phyloP scores from a whole-genome alignment of 805 yeast genomes.

The Ogataea chonburiensis region DNA sequence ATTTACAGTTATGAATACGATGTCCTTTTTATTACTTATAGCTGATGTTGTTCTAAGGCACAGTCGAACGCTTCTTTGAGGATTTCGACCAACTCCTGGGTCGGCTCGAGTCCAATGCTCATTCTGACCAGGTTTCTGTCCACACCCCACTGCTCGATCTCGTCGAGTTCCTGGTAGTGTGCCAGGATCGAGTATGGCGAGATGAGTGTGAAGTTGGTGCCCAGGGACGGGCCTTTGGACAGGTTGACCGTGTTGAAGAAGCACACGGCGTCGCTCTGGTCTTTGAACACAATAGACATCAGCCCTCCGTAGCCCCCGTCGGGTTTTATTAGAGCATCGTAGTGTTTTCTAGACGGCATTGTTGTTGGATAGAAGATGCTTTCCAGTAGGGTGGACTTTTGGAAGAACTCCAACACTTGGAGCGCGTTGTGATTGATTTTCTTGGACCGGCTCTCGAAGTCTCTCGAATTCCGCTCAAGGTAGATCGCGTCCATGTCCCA shows the following conservation, averaged over 20 bases:
- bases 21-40: slow-evolving; percentile 13
- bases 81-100: slow-evolving; percentile 49
- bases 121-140: slow-evolving; percentile 75
- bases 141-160: slow-evolving; percentile 78
- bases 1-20: slow-evolving; percentile 14
- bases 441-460: slow-evolving; percentile 64
- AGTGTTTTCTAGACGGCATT: slow-evolving; percentile 54
- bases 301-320: slow-evolving; percentile 90
- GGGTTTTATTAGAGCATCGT: slow-evolving; percentile 65
- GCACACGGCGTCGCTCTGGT: slow-evolving; percentile 60
- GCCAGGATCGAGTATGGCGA: slow-evolving; percentile 90
- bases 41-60: slow-evolving; percentile 39
- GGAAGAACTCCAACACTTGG: slow-evolving; percentile 53
- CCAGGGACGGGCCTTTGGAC: slow-evolving; percentile 89
- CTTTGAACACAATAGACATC: slow-evolving; percentile 67
- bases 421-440: slow-evolving; percentile 57
- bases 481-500: slow-evolving; percentile 96
- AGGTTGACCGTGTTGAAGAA: slow-evolving; percentile 70
- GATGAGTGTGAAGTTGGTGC: slow-evolving; percentile 84
- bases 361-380: slow-evolving; percentile 71
- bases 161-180: slow-evolving; percentile 78
- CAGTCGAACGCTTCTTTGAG: slow-evolving; percentile 52
- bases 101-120: slow-evolving; percentile 82
- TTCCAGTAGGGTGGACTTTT: slow-evolving; percentile 52
- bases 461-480: slow-evolving; percentile 90